Conservation (phyloP, 169 alveolate species). For the Plasmodium relictum region DNA sequence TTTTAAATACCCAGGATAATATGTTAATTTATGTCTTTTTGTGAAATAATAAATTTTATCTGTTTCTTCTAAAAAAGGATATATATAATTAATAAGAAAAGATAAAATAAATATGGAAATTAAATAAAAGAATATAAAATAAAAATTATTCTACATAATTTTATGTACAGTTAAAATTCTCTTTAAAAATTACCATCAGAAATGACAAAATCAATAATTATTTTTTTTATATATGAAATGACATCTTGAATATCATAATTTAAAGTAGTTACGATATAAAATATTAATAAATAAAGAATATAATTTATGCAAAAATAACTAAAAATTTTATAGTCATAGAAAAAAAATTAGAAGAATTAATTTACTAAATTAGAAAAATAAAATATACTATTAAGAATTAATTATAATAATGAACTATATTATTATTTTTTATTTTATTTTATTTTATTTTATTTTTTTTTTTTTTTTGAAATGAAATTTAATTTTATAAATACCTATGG, state of each 20-base stretch:
- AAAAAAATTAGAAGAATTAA: no score
- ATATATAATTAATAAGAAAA: not conserved
- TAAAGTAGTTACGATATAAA: conserved; percentile 38
- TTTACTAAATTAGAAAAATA: not conserved
- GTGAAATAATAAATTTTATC: conserved; percentile 60
- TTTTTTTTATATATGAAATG: conserved; percentile 22
- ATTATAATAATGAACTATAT: no score
- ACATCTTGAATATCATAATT: conserved; percentile 42
- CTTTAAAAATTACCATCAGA: conserved; percentile 26
- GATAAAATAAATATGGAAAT: not conserved
- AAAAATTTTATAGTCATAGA: no score
- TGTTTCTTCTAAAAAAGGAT: conserved; percentile 26
- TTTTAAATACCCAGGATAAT: conserved; percentile 61
- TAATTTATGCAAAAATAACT: conserved; percentile 40
- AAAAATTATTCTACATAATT: not conserved
- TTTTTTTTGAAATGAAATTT: not conserved
- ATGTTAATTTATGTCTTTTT: conserved; percentile 52
- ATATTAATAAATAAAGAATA: conserved; percentile 36
- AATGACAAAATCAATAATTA: conserved; percentile 30
- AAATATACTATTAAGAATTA: not conserved
- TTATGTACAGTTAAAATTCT: not conserved
- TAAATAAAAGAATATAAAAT: not conserved
- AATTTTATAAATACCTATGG: conserved; percentile 43
- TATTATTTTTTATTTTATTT: no score
- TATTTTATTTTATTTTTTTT: no score